Evolutionary conservation across 352 stramenopile genomes (phyloP), one percentile per base, ranked within the genome.

Genomic region (Pythium volutum): DNA sequence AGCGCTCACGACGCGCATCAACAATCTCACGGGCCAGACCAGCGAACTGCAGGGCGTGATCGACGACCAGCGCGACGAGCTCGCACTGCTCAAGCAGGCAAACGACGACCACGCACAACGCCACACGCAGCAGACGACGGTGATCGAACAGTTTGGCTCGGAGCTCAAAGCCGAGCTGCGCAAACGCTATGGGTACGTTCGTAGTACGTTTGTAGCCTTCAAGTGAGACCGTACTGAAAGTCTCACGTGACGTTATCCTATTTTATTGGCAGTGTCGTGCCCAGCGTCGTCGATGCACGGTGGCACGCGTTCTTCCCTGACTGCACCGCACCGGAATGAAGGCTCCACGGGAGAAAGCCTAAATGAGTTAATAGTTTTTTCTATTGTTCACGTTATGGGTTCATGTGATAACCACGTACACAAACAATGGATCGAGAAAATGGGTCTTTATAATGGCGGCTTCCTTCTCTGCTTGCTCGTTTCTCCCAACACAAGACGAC

Each of bases 221-320:
- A n/a, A n/a, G n/a, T n/a, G n/a, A n/a, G n/a, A n/a, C n/a, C n/a
- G n/a, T n/a, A n/a, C n/a, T n/a, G 23, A 27, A 14, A 18, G 42
- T 15, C n/a, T 49, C 14, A 43, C 36, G 36, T 22, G 18, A 43
- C n/a, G 31, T n/a, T n/a, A 29, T 39, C 14, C 27, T 14, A 4
- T 8, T 31, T 36, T 36, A 15, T 34, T 2, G 7, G 46, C 33
- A 89, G 79, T 8, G 62, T 79, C 27, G 77, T 81, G 22, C 77
- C 79, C 25, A 76, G 73, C 18, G 56, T 86, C 46, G 48, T 89
- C 3, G 76, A 84, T 20, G 47, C 71, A 14, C 71, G 75, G 42
- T 89, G 77, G 77, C 68, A 73, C 12, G 60, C 81, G 33, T 87
- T 81, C 41, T 88, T 89, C 52, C 77, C 76, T 11, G 11, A 55